Evolutionary conservation across 495 filamentous ascomycete species (phyloP), one percentile per base, ranked within the genome.

Genomic region (Filosporella fistucella): DNA sequence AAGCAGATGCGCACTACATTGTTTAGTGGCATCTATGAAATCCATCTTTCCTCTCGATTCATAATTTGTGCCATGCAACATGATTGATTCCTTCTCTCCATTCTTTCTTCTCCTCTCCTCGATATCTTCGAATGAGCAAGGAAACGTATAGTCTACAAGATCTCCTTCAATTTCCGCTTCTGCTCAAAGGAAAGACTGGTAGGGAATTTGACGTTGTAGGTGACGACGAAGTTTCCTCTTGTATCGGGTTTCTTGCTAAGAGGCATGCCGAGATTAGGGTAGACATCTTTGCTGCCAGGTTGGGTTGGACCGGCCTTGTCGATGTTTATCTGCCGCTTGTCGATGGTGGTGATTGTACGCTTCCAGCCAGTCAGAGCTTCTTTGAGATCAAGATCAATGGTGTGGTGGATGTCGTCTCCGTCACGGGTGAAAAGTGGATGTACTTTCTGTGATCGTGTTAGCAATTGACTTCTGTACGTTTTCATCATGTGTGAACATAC

Each of bases 361-460:
- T 81, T 79, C 93, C 93, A 98, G 45, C 93, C 93, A 0, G 91
- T 95, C 18, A 98, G 70, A n/a, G 93, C 89, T 69, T 97, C 93
- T 62, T 96, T 96, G n/a, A 98, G 77, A 29, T 81, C 81, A 11
- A 98, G 67, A 2, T 91, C 82, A 56, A 97, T 71, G 0, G 75
- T 83, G 44, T 81, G 76, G 40, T 84, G 66, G 13, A 98, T 72
- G 66, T 96, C 83, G 64, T 97, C 91, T 46, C 88, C 89, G 25
- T 89, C 81, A 42, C 94, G 88, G 44, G 73, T 81, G 72, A 88
- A 95, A 45, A 82, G 68, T 0, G 86, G 79, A 58, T 97, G 88
- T 22, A 78, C 69, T 84, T 91, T 91, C 89, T 95, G 24, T 37
- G 14, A 57, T 59, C n/a, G 35, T 14, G 51, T 59, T 42, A 32